Evolutionary conservation across 495 filamentous ascomycete genomes (phyloP), one percentile per base, ranked within the genome.

Genomic region (Trichocladium antarcticum): DNA sequence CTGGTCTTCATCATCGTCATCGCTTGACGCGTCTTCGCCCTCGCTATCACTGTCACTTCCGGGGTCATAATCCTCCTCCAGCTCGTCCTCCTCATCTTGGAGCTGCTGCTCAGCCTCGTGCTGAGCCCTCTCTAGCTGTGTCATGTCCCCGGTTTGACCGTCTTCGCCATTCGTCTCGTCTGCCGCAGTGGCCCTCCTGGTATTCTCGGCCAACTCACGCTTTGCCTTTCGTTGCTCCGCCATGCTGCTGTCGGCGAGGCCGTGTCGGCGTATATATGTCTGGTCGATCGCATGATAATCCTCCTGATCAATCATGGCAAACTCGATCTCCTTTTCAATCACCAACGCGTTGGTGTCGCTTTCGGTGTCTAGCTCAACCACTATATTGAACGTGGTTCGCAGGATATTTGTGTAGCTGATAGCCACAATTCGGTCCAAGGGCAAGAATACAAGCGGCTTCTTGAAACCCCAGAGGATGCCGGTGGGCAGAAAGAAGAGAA

Each of bases 381-480:
- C 84, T 21, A 98, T 80, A 52, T 97, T 96, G 69, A 98, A 97
- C 0, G 92, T 97, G 6, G 87, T 80, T 56, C 92, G 88, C 5
- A 97, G 74, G 41, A 98, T 83, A 27, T 77, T 88, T 4, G 87
- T 94, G 61, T 95, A 97, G 42, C 83, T 89, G 12, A 96, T 75
- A 9, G 84, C 84, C 3, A 81, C 80, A 43, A 97, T 83, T 34
- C 74, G 70, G 37, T 84, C 78, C 38, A 93, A 84, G 3, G 87
- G 80, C 51, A 97, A 81, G 71, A 87, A 95, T 14, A 87, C 57
- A 20, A 98, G 69, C 0, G 92, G 92, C 60, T 98, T 98, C 65
- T 95, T 95, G 76, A 95, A 97, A 1, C 80, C 89, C 73, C 85
- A 98, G 24, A 98, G 62, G 38, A 98, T 90, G 2, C 92, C 92